A percentile compares a stretch with the other conserved stretches of the same genome.
These are phyloP conservation scores for Hymenoscyphus albidus DNA, from an alignment of 2,329 filamentous ascomycete species.

Conservation along the genomic window DNA sequence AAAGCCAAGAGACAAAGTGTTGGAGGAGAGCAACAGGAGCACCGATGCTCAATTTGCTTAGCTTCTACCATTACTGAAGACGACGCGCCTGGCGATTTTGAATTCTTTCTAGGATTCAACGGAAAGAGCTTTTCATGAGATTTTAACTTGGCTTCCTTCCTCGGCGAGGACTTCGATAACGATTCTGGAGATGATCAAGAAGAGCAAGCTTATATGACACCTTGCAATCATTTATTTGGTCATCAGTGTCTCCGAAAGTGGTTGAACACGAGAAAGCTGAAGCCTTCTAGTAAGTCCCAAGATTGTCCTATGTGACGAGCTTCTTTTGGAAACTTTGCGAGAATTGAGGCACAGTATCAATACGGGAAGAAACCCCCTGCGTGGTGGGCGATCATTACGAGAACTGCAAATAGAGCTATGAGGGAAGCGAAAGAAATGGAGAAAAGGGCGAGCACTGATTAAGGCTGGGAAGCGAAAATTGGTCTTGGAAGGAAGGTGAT, in stretches of 20 bases:
- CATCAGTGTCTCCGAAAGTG: neutral
- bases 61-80: neutral
- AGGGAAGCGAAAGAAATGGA: neutral
- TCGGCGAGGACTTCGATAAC: neutral
- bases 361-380: neutral
- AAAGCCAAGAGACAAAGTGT: neutral
- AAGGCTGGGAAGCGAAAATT: neutral
- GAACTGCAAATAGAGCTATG: neutral
- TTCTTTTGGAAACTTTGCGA: neutral
- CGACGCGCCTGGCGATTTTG: neutral
- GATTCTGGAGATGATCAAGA: neutral
- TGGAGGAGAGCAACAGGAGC: neutral
- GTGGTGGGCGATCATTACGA: neutral
- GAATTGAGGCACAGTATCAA: neutral
- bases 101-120: neutral
- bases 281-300: neutral
- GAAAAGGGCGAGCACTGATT: neutral
- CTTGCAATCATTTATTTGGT: neutral
- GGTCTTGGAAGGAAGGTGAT: neutral
- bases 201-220: neutral
- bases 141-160: neutral
- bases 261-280: neutral
- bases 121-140: neutral
- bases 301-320: neutral
- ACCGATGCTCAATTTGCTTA: neutral